Evolutionary conservation across 306 rosid genomes (phyloP).

Genomic region (Gastrolobium villosum): DNA sequence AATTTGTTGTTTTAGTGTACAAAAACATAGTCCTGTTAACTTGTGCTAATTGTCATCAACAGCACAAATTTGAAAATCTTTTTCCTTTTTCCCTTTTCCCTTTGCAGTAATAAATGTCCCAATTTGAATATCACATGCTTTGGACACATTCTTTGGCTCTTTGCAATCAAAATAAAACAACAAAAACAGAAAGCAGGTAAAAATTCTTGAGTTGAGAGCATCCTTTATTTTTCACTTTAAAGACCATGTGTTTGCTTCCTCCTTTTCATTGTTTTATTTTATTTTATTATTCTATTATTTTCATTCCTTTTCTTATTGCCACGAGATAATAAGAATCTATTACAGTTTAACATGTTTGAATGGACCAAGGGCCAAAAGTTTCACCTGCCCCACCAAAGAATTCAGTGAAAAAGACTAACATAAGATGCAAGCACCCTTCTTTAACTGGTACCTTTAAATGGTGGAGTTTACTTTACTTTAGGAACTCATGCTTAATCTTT

Average conservation of each 20-base stretch:
- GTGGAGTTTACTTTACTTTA: conserved; percentile 56
- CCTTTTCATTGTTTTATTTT: not conserved
- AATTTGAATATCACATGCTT: conserved; percentile 45
- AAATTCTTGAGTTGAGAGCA: conserved; percentile 38
- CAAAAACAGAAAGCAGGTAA: conserved; percentile 23
- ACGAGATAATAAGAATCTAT: conserved; percentile 2
- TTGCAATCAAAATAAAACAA: conserved; percentile 26
- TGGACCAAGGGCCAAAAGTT: conserved; percentile 57
- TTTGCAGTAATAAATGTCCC: conserved; percentile 5
- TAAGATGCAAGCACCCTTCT: conserved; percentile 50
- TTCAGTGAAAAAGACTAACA: conserved; percentile 51
- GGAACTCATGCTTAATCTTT: conserved; percentile 49
- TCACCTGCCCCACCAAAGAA: conserved; percentile 46
- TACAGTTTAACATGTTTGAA: conserved; percentile 37
- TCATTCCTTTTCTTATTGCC: not conserved
- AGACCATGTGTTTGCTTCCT: conserved; percentile 23
- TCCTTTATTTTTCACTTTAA: conserved; percentile 48
- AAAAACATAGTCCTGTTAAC: not conserved
- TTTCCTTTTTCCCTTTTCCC: not conserved
- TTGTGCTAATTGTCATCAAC: conserved; percentile 23
- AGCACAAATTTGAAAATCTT: not conserved
- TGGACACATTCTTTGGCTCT: conserved; percentile 36
- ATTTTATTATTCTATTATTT: not conserved
- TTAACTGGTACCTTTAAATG: conserved; percentile 53
- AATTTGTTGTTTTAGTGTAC: not conserved